Evolutionary conservation across 1,139 yeast genomes (phyloP).

Genomic region (Pichia sp.): DNA sequence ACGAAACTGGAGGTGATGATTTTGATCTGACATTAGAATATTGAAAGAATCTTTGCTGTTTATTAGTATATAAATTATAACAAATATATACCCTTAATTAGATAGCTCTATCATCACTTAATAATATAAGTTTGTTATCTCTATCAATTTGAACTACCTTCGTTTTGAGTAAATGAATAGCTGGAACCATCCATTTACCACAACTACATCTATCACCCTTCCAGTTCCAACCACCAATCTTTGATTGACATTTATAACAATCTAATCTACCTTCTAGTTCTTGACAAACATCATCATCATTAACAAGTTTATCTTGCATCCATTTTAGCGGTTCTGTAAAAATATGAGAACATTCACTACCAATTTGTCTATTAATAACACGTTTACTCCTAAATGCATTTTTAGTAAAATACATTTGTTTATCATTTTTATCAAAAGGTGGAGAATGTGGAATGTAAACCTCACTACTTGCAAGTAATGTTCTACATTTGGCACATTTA

Average conservation of each 20-base stretch:
- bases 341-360: constrained; percentile 68
- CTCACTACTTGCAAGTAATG: constrained; percentile 43
- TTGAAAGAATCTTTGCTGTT: not conserved
- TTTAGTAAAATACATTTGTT: constrained; percentile 57
- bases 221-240: constrained; percentile 91
- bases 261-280: constrained; percentile 78
- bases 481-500: constrained; percentile 68
- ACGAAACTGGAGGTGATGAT: constrained; percentile 34
- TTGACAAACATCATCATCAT: constrained; percentile 87
- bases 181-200: constrained; percentile 95
- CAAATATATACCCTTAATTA: constrained; percentile 4
- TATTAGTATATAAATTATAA: not conserved
- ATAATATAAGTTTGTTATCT: constrained; percentile 13
- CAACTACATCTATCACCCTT: constrained; percentile 92
- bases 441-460: constrained; percentile 52
- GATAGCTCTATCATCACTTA: constrained; percentile 12
- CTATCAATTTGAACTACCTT: constrained; percentile 50
- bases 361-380: constrained; percentile 49
- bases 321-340: constrained; percentile 81
- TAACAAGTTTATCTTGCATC: constrained; percentile 83
- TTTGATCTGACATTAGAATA: constrained; percentile 48
- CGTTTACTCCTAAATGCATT: constrained; percentile 56
- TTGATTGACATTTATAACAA: constrained; percentile 81
- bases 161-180: constrained; percentile 72
- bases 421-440: constrained; percentile 50